Base-by-base conservation (phyloP, 345 rosid genomes). In the Pistacia integerrima region DNA sequence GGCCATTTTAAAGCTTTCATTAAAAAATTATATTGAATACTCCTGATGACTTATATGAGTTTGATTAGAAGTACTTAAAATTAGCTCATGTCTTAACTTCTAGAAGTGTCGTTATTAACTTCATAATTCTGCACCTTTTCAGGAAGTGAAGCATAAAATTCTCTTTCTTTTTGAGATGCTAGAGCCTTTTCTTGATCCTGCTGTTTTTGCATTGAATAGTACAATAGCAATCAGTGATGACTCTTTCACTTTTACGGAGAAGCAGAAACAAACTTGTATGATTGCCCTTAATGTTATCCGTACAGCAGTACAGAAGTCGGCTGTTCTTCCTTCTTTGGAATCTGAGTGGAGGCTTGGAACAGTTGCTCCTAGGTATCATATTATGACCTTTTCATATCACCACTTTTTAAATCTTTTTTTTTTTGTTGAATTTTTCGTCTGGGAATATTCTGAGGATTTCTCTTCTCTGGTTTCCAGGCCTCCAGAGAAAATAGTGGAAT, bases 121-220 rank as follows among this genome's bases (percentile, higher is more conserved):
- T 56, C 56, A 13, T 75, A 25, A 1, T 63, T 6, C 20, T 63
- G 62, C 66, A 63, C 69, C 69, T 16, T 85, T 82, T 74, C 89
- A 92, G 97, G 93, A 88, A 80, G 93, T 87, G 65, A 90, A 92
- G 87, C 93, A 87, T 79, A 86, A 78, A 81, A 92, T 92, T 87
- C 91, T 92, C 56, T 92, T 92, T 79, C 92, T 92, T 66, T 76
- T 92, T 76, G 97, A 92, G 86, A 88, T 92, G 92, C 85, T 92
- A 76, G 97, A 90, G 84, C 92, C 91, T 79, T 90, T 89, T 80
- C 88, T 92, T 64, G 95, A 89, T 83, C 91, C 91, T 76, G 92
- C 87, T 64, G 85, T 92, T 68, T 73, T 74, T 71, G 78, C 86
- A 62, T 73, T 83, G 41, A 87, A 81, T 78, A 89, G 88, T 79